Base-by-base conservation (phyloP, 192 early-diverging fungal genomes). In the Rhizoclosmatium globosum region DNA sequence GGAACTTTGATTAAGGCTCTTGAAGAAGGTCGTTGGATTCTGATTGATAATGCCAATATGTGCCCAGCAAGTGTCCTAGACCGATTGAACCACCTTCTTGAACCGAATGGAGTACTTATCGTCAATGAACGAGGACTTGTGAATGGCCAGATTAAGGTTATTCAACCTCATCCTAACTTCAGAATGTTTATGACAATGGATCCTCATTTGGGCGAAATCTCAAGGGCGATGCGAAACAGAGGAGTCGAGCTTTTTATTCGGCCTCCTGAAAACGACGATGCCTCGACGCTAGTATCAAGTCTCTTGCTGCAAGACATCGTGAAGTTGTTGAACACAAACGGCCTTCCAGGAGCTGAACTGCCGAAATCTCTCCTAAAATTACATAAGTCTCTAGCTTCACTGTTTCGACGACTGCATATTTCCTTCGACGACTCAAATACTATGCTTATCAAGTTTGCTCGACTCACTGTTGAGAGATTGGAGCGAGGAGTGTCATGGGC, bases 151-250 rank as follows among this genome's bases (percentile, higher is more conserved):
- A 87, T 95, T 21, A 91, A 89, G 60, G 87, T 94, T 4, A 90
- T 98, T 56, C 80, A 84, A 21, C 95, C 96, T 9, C 97, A 97
- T 73, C 88, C 88, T 21, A 92, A 95, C 76, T 99, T 99, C 87
- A 87, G 98, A 42, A 93, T 99, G 64, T 95, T 99, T 79, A 94
- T 99, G 95, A 94, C 95, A 0, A 92, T 97, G 45, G 94, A 99
- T 81, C 96, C 97, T 15, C 86, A 88, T 56, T 88, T 93, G 77
- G 98, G 98, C 46, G 97, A 99, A 84, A 86, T 99, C 42, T 97
- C 95, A 7, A 89, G 97, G 7, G 97, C 98, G 2, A 99, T 99
- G 98, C 85, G 98, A 62, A 99, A 99, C 80, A 93, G 98, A 71
- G 95, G 96, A 62, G 92, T 98, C n/a, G 98, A 99, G 84, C 90